Base-by-base conservation (phyloP, 805 yeast species). In the Saccharomycopsis guyanensis region DNA sequence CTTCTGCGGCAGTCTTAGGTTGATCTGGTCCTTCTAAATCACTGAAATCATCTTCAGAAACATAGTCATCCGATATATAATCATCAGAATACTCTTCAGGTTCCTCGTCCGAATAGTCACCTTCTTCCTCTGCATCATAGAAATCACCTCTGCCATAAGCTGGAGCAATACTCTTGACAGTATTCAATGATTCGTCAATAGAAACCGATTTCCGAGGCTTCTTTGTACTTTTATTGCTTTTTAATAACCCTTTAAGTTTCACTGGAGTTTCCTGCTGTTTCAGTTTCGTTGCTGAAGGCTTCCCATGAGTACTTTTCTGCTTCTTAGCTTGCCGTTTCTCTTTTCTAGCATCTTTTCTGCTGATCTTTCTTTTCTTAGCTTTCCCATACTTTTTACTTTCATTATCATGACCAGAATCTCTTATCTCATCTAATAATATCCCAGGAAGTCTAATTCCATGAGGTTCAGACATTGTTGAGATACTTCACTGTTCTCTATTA, bases 381-480 rank as follows among this genome's bases (percentile, higher is more conserved):
- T 47, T 40, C 3, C 54, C 46, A 40, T 61, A 67, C 47, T 70
- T 58, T 6, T 10, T 6, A 10, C 62, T 68, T 49, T 69, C 72
- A 32, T 68, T 65, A 35, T 65, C 66, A 25, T 66, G 74, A 18
- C 75, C 74, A 20, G 57, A 60, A n/a, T 64, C 70, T 47, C 16
- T 45, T 4, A 78, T 65, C 58, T 75, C 76, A 52, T 79, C 82
- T 39, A 78, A 57, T 15, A 78, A 58, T 31, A 61, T 55, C 1
- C 79, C 80, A 1, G 84, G 84, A 19, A 78, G 62, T 48, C 77
- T 66, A 44, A 76, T 77, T n/a, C 68, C 73, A 52, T 73, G 76
- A 19, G 52, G 52, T 33, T 46, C 51, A 24, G 45, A 34, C 53
- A 50, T 50, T 33, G 37, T 15, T 33, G 37, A 6, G 37, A 6